A percentile compares a stretch with the other conserved stretches of the same genome.
These are phyloP conservation scores for Pezicula carpinea DNA, from an alignment of 2,329 filamentous ascomycete species.

Conservation along the genomic window DNA sequence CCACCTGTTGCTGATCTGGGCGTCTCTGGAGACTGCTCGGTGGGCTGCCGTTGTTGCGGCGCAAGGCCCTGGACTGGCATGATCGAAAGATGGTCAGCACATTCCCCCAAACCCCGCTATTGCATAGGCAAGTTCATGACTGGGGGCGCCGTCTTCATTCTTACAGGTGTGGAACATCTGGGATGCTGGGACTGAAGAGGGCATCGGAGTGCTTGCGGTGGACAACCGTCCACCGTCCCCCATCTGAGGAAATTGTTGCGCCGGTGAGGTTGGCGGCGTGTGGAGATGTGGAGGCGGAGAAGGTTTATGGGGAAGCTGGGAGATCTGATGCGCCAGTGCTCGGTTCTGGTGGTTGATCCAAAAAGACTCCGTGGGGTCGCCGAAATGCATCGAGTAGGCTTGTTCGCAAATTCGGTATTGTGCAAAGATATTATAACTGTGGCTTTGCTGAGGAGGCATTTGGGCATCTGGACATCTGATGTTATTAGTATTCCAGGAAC, in stretches of 20 bases:
- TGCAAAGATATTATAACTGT: no score
- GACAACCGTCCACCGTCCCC: slow-evolving; percentile 1
- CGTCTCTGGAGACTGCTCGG: slow-evolving; percentile 21
- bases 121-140: neutral
- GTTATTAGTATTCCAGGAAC: no score
- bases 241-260: slow-evolving; percentile 1
- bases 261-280: neutral
- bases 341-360: no score
- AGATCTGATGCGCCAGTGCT: no score
- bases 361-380: no score
- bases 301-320: no score
- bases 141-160: slow-evolving; percentile 5
- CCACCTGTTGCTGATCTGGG: slow-evolving; percentile 30
- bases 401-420: no score
- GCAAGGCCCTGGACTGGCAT: slow-evolving; percentile 27
- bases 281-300: slow-evolving; percentile 21
- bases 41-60: slow-evolving; percentile 17
- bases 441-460: no score
- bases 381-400: no score
- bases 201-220: slow-evolving; percentile 17
- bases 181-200: slow-evolving; percentile 22
- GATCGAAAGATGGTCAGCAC: slow-evolving; percentile 7
- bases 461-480: no score
- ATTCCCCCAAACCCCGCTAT: neutral
- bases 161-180: slow-evolving; percentile 31